Base-by-base conservation (phyloP, 768 basidiomycete species). In the Pleurotus ostreatus region DNA sequence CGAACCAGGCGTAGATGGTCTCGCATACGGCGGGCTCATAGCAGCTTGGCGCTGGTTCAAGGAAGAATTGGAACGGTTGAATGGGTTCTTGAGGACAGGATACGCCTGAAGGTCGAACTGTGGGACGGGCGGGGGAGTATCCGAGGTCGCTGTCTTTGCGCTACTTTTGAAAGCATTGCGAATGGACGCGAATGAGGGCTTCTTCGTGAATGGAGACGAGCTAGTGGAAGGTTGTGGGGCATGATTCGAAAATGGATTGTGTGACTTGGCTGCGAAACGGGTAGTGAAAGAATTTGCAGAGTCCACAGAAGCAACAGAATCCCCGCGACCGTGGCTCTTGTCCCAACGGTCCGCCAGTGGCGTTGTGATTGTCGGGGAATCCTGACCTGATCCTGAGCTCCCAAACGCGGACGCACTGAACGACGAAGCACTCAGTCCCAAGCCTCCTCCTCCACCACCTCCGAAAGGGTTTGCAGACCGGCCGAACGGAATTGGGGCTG, bases 131-230 rank as follows among this genome's bases (percentile, higher is more conserved):
- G 91, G 92, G 5, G 85, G 73, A n/a, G 86, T 83, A 49, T 68
- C 74, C 54, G 70, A 76, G 63, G 80, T 89, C 55, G 78, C 77
- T 45, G 80, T 82, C 37, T 53, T 53, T 12, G 51, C 34, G 20
- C 51, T 53, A 39, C 51, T 53, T 69, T 89, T 93, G 78, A 94
- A 92, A 3, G 91, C 90, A 66, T 92, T 92, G 40, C 89, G 84
- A 57, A 94, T 83, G 13, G 89, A 92, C 2, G 91, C 91, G 58
- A 94, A 92, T 0, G 91, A 93, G 2, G 88, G 69, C 63, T 94
- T 94, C 74, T 90, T 91, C 43, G 82, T 74, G 65, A 91, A 88
- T 12, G 55, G 60, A 1, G 83, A 75, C n/a, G 82, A 69, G 40
- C 71, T 70, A 1, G 82, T 77, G 4, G 89, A 92, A 3, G 88